Conservation (phyloP, 192 early-diverging fungal species). For the Mortierella claussenii region DNA sequence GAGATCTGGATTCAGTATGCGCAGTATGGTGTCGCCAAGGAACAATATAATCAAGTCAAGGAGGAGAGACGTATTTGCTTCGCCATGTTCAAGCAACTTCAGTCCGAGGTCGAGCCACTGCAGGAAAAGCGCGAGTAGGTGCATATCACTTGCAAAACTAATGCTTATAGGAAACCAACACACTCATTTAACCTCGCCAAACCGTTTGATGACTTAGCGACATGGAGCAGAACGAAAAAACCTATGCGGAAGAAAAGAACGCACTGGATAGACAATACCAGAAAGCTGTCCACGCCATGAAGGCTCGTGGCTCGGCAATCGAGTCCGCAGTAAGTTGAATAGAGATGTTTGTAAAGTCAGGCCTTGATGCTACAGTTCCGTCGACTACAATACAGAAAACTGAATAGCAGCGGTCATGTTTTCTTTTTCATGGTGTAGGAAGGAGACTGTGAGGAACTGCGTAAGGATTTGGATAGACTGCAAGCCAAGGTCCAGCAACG, state of each 20-base stretch:
- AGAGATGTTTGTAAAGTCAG: not conserved
- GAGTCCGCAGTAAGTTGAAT: slow-evolving; percentile 22
- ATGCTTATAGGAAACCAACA: not conserved
- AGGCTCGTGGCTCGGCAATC: slow-evolving; percentile 3
- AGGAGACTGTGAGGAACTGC: slow-evolving; percentile 35
- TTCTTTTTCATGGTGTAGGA: slow-evolving; percentile 49
- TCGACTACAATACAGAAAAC: too few relatives aligned
- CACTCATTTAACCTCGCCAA: too few relatives aligned
- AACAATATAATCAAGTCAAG: slow-evolving; percentile 63
- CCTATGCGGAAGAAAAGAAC: slow-evolving; percentile 14
- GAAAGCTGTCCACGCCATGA: slow-evolving; percentile 28
- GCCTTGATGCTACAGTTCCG: too few relatives aligned
- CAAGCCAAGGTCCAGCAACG: slow-evolving; percentile 46
- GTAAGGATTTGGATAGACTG: slow-evolving; percentile 41
- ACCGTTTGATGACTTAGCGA: too few relatives aligned
- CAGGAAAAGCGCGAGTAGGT: slow-evolving; percentile 44
- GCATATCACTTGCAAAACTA: not conserved
- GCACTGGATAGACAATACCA: slow-evolving; percentile 22
- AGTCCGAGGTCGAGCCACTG: slow-evolving; percentile 55
- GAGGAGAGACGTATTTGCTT: slow-evolving; percentile 51
- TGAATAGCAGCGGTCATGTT: too few relatives aligned
- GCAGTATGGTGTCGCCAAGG: slow-evolving; percentile 69
- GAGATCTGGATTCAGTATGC: slow-evolving; percentile 70
- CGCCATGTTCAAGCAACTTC: slow-evolving; percentile 45
- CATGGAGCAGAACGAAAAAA: slow-evolving; percentile 15